These are phyloP conservation scores for Lycium barbarum DNA, from an alignment of 257 asterid genomes.

Conservation along the genomic window DNA sequence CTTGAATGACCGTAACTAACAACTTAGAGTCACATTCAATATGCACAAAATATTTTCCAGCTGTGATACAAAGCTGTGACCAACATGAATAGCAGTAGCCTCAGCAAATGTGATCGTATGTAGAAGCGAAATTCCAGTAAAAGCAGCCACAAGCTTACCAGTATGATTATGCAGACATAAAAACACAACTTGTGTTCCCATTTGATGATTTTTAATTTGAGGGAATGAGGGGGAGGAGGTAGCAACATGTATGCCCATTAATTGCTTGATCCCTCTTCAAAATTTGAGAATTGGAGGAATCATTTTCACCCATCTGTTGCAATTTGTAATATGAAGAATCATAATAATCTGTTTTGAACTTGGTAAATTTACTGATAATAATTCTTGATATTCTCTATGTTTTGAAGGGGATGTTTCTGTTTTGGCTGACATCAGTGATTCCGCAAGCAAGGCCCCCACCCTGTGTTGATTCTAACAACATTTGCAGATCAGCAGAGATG, in stretches of 20 bases:
- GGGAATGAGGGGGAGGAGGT: neutral
- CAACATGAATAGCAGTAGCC: neutral
- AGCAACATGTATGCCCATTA: constrained; percentile 7
- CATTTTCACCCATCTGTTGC: neutral
- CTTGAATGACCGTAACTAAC: neutral
- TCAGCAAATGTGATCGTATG: neutral
- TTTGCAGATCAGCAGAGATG: constrained; percentile 47
- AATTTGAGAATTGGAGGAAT: too few relatives aligned
- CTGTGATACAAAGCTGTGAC: neutral
- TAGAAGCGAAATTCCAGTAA: neutral
- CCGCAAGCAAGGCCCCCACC: constrained; percentile 65
- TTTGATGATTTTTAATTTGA: neutral
- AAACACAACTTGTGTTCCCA: neutral
- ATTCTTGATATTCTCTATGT: neutral
- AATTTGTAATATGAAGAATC: neutral
- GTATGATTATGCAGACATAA: neutral
- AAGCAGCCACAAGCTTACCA: neutral
- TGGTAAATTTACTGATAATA: neutral
- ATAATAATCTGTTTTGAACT: neutral
- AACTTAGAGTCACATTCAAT: neutral
- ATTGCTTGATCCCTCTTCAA: too few relatives aligned
- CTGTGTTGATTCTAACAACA: constrained; percentile 41
- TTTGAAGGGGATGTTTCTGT: constrained; percentile 58
- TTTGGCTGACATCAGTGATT: constrained; percentile 67
- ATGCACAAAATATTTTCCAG: neutral